Base-by-base conservation (phyloP, 2,329 filamentous ascomycete species). In the Botrytis medusae region DNA sequence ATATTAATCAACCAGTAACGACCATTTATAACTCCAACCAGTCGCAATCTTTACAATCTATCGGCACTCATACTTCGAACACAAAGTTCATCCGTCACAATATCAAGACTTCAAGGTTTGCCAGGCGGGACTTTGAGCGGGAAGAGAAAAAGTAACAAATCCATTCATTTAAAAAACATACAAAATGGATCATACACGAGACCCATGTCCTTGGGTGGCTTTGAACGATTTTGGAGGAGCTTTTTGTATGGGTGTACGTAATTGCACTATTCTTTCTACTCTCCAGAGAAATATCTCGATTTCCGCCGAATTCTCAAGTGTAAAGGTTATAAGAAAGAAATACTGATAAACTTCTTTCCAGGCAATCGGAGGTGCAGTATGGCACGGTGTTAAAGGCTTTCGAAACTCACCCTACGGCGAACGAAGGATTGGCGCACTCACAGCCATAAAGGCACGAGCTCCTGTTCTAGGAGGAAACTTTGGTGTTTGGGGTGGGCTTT, bases 381-480 rank as follows among this genome's bases (percentile, higher is more conserved):
- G 95, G 95, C 95, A 98, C 85, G 95, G 95, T 80, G 92, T 98
- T 77, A 99, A 99, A 86, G 96, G 95, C 74, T 96, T 94, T 85
- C 87, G 94, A 82, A 97, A 93, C 85, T 93, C 91, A 74, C 93
- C 93, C 54, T 94, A 97, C 83, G 96, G 96, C 82, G 96, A 99
- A 87, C 90, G 96, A 82, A 89, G 95, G 83, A 95, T 98, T 87
- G 96, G 96, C 82, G 93, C 96, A 78, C 88, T 99, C 84, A 98
- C 95, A 80, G 96, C 96, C 74, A 94, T 99, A 85, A 99, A 99
- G 88, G 95, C 96, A 82, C 92, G 96, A 82, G 96, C 96, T 60
- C 96, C 96, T 3, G 95, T 98, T 48, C 89, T 98, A 65, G 96
- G 96, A 81, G 96, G 96, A 80, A 99, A 99, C 87, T 99, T 98